phyloP scores from a whole-genome alignment of 1,284 basidiomycete species.

The Filobasidium uniguttulatum region DNA sequence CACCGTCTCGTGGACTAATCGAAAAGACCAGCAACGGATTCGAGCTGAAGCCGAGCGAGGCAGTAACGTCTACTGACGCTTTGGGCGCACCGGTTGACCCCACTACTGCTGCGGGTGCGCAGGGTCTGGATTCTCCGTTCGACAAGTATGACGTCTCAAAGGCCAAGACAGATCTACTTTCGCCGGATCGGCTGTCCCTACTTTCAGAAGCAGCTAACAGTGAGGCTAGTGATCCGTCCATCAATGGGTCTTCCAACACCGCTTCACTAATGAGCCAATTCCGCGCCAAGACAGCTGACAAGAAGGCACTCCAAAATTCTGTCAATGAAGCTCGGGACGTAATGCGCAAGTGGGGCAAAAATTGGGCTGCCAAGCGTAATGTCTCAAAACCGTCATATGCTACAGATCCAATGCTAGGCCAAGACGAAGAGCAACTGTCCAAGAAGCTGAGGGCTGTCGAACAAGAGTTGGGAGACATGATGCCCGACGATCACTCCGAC shows the following conservation, averaged over 20 bases:
- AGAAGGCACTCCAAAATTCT: constrained; percentile 59
- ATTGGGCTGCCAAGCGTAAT: constrained; percentile 40
- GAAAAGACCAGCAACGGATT: constrained; percentile 5
- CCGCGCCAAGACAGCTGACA: constrained; percentile 52
- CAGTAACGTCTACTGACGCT: neutral
- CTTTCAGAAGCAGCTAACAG: neutral
- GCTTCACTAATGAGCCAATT: constrained; percentile 40
- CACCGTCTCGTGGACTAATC: neutral
- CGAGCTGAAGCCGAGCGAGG: neutral
- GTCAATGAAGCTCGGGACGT: constrained; percentile 54
- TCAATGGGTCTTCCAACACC: constrained; percentile 36
- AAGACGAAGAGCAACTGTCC: neutral
- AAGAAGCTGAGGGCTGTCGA: constrained; percentile 21
- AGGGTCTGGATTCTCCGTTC: neutral
- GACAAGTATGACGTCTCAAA: too few species aligned
- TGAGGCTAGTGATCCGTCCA: constrained; percentile 35
- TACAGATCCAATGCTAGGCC: neutral
- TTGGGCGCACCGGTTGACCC: constrained; percentile 3
- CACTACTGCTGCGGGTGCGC: too few species aligned
- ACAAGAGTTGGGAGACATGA: constrained; percentile 20
- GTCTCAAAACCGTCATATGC: neutral
- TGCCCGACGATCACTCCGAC: neutral
- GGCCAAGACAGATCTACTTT: neutral
- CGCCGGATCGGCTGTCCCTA: neutral
- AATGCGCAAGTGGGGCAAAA: constrained; percentile 75